These are phyloP conservation scores for Floccularia luteovirens DNA, from an alignment of 768 basidiomycete genomes.

Conservation along the genomic window DNA sequence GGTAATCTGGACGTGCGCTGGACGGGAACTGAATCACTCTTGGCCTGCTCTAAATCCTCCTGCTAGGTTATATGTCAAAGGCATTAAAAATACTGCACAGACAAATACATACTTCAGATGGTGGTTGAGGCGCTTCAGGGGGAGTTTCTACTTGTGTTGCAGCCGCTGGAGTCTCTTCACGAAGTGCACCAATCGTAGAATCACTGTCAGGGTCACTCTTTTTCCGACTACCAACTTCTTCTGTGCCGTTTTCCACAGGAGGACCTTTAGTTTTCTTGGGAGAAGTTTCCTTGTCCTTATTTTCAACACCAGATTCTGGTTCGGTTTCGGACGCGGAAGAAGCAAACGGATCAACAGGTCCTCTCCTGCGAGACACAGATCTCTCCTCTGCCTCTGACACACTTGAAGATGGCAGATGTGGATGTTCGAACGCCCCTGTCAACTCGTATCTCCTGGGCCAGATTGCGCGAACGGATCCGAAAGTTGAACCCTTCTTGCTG, in stretches of 20 bases:
- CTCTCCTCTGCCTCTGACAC: slow-evolving; percentile 74
- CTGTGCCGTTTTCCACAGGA: slow-evolving; percentile 5
- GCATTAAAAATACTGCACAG: background rate
- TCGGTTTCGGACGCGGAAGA: slow-evolving; percentile 74
- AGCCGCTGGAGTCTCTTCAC: slow-evolving; percentile 25
- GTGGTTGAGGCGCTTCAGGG: slow-evolving; percentile 8
- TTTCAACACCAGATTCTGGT: slow-evolving; percentile 33
- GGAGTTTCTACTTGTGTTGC: no score
- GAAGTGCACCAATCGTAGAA: slow-evolving; percentile 68
- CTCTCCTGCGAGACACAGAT: slow-evolving; percentile 32
- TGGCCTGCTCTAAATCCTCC: slow-evolving; percentile 12
- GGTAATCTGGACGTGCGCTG: slow-evolving; percentile 54
- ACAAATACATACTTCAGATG: slow-evolving; percentile 17
- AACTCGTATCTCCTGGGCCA: slow-evolving; percentile 60
- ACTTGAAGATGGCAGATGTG: slow-evolving; percentile 52
- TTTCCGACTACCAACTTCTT: background rate
- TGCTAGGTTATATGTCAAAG: slow-evolving; percentile 4
- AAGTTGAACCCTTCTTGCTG: slow-evolving; percentile 51
- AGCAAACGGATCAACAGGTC: slow-evolving; percentile 46
- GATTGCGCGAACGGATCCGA: slow-evolving; percentile 64
- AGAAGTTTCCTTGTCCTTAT: slow-evolving; percentile 5
- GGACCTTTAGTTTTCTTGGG: slow-evolving; percentile 1
- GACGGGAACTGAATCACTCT: slow-evolving; percentile 17
- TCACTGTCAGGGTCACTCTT: slow-evolving; percentile 74
- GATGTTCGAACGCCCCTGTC: slow-evolving; percentile 43